These are phyloP conservation scores for Schwanniomyces pseudopolymorphus DNA, from an alignment of 805 yeast species.

Conservation along the genomic window DNA sequence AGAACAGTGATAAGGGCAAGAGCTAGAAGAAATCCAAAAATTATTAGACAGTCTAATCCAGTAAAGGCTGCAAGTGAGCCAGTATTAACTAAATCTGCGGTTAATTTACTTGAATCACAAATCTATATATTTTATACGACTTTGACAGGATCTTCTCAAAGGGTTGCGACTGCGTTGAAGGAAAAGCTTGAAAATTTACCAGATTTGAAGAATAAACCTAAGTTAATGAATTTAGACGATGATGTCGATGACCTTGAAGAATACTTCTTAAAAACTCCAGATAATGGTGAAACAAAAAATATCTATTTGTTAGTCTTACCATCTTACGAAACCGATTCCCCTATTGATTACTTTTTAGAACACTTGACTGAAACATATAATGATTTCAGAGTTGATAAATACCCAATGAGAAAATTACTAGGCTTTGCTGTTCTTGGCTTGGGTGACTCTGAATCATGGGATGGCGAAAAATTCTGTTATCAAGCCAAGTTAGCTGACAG, in stretches of 20 bases:
- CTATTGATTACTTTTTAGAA: constrained; percentile 83
- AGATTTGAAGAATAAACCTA: constrained; percentile 41
- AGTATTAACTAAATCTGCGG: constrained; percentile 39
- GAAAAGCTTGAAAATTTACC: constrained; percentile 32
- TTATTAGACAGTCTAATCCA: constrained; percentile 40
- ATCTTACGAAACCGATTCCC: constrained; percentile 90
- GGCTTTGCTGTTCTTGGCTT: constrained; percentile 87
- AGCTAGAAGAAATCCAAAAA: constrained; percentile 38
- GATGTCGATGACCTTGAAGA: constrained; percentile 80
- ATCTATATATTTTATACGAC: constrained; percentile 78
- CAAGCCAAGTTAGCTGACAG: constrained; percentile 77
- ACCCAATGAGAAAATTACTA: constrained; percentile 63
- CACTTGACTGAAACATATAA: constrained; percentile 75
- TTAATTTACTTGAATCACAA: constrained; percentile 51
- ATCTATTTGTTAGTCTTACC: constrained; percentile 78
- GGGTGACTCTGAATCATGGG: constrained; percentile 86
- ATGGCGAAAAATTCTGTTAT: constrained; percentile 74
- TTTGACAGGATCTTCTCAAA: constrained; percentile 77
- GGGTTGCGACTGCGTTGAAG: constrained; percentile 57
- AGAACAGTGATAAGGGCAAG: constrained; percentile 14
- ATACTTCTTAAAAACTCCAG: constrained; percentile 69
- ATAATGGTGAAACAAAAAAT: constrained; percentile 17
- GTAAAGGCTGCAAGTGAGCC: constrained; percentile 21
- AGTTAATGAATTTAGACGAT: constrained; percentile 71
- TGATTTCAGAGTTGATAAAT: constrained; percentile 83